phyloP scores from a whole-genome alignment of 139 green algal species.

The Diplosphaera chodatii region DNA sequence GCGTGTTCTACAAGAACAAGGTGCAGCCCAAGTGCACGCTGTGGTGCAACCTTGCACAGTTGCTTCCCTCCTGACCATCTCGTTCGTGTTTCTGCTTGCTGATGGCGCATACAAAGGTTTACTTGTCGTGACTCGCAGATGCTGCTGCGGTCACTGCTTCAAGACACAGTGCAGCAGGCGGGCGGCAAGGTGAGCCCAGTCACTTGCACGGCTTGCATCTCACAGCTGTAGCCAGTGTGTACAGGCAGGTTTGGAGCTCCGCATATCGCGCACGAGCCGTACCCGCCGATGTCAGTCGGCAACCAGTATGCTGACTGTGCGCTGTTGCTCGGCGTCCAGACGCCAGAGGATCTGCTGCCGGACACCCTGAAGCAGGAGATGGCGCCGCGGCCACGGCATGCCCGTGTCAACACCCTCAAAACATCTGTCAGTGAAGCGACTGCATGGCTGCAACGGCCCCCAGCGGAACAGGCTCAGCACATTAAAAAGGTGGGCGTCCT shows the following conservation, averaged over 20 bases:
- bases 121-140: slow-evolving; percentile 19
- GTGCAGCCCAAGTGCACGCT: slow-evolving; percentile 12
- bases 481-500: not conserved
- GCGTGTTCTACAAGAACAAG: slow-evolving; percentile 37
- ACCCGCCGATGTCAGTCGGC: no score
- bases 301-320: no score
- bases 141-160: slow-evolving; percentile 13
- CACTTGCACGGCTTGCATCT: no score
- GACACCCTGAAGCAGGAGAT: not conserved
- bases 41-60: no score
- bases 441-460: not conserved
- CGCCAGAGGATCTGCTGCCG: slow-evolving; percentile 22
- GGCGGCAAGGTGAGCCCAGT: slow-evolving; percentile 9
- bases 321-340: not conserved
- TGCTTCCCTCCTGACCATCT: no score
- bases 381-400: slow-evolving; percentile 34
- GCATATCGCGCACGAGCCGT: no score
- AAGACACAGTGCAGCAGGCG: slow-evolving; percentile 18
- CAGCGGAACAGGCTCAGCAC: not conserved
- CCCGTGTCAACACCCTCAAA: slow-evolving; percentile 73
- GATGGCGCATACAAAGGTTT: no score
- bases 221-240: no score
- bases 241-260: no score
- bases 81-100: no score
- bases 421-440: slow-evolving; percentile 19